Base-by-base conservation (phyloP, 1,139 yeast species). In the Pichia cactophila region DNA sequence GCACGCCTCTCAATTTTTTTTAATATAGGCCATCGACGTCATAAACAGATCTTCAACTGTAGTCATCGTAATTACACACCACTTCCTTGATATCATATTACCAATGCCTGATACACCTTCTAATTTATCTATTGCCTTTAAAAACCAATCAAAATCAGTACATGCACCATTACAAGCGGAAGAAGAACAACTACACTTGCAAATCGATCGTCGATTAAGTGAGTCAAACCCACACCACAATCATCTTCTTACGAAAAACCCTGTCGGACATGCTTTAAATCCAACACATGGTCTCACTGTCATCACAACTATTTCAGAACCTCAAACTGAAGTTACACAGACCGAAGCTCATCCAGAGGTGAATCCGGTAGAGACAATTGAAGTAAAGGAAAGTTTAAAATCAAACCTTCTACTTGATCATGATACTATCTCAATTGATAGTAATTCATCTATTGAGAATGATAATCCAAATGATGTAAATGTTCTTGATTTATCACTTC, bases 121-220 rank as follows among this genome's bases (percentile, higher is more conserved):
- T 2, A 62, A 62, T 42, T 48, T 63, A 16, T 63, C 67, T 7
- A 41, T 63, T n/a, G 67, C 66, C 17, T 52, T 63, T 43, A 57
- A 61, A 38, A 55, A 58, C 16, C 52, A 49, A 33, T 39, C 44
- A 14, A 23, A 35, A 7, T 16, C 35, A 10, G 47, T 44, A 10
- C 47, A 47, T 9, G 48, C 39, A 28, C 29, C 39, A 29, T 44
- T 50, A 26, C 45, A 45, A 29, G 53, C 45, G 10, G 49, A 48
- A 39, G 47, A 46, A 3, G 44, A 45, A 20, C 26, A 38, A 11
- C 16, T 38, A 23, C 41, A 38, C 11, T 6, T 11, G 12, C 41
- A 38, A 38, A 38, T 38, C 6, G 41, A 38, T 38, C 41, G 41
- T 10, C 41, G 41, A 23, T 38, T 38, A 38, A 38, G 41, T 38